Base-by-base conservation (phyloP, 176 grass and related monocot genomes). In the Oryza coarctata region DNA sequence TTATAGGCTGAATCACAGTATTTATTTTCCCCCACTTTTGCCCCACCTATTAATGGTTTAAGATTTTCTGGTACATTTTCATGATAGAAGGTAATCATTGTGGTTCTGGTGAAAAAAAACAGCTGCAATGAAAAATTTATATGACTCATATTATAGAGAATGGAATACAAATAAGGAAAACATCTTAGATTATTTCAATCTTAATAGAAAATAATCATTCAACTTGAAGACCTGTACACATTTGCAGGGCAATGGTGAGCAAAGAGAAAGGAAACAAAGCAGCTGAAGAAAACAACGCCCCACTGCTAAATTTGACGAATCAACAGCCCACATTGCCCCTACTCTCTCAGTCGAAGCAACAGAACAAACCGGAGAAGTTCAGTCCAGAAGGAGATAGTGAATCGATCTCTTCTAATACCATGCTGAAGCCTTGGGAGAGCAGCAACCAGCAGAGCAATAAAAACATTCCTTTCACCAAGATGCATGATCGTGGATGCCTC, bases 181-280 rank as follows among this genome's bases (percentile, higher is more conserved):
- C 5, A 44, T 2, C 12, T 32, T 32, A 66, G 10, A 18, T 67
- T 15, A 20, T 68, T 74, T 8, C 35, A 9, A 36, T 49, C 78
- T 38, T 22, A 33, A 25, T 40, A 49, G 18, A 50, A 70, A 73
- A 38, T 26, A 29, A 22, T 25, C 25, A 82, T 27, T 78, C 1
- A 11, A 41, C 80, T 40, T 69, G 13, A 23, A 67, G 44, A 73
- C 17, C 27, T 75, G 12, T 26, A 75, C 71, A 27, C 12, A 79
- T 83, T 63, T 91, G 63, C 89, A 94, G 92, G 87, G 75, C 80
- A 70, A 84, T 84, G 34, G 34, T 45, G 25, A 89, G 63, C 76
- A 92, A 81, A 82, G 92, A 89, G 60, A 89, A 87, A 45, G 74
- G 66, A 80, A 84, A 68, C 80, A 74, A 80, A 80, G 84, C 65